Base-by-base conservation (phyloP, 768 basidiomycete genomes). In the Lentinula sp. region DNA sequence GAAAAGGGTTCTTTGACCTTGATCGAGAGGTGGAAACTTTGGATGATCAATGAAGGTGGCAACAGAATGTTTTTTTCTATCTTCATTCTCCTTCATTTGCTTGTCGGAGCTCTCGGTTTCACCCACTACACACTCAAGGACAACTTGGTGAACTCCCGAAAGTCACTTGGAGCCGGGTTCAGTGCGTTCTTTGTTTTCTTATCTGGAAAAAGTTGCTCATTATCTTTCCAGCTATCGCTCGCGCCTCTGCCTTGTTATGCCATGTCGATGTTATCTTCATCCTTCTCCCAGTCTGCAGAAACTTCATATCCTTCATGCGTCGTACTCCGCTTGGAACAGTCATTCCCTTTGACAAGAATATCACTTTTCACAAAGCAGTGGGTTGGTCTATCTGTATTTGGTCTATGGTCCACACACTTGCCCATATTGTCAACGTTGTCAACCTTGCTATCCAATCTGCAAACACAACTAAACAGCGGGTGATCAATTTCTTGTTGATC, bases 41-140 rank as follows among this genome's bases (percentile, higher is more conserved):
- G 94, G 94, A 89, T 93, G 89, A 92, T 95, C 71, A 95, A 95
- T 70, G 94, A 95, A 69, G 95, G 95, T 67, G 85, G 89, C 13
- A 81, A 82, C 48, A 79, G 83, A 58, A 66, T 95, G 42, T 93
- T 95, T 78, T 92, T 95, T 75, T 81, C 75, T 59, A 72, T 85
- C 63, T 97, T 89, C 85, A 75, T 95, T 55, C 75, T 93, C 71
- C 80, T 96, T 35, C 95, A 98, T 64, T 62, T 86, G 42, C 74
- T 95, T 37, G 91, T 94, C 56, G 82, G 86, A 59, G 78, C 79
- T 43, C 85, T 97, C 64, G 94, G 93, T 2, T 81, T 87, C 68
- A 61, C 92, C 61, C 80, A 92, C 73, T 95, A 93, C 74, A 75
- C 83, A 23, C 70, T 90, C 62, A 93, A 88, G 72, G 95, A 97